These are phyloP conservation scores for Amphicarpaea edgeworthii DNA, from an alignment of 306 rosid genomes.

Conservation along the genomic window DNA sequence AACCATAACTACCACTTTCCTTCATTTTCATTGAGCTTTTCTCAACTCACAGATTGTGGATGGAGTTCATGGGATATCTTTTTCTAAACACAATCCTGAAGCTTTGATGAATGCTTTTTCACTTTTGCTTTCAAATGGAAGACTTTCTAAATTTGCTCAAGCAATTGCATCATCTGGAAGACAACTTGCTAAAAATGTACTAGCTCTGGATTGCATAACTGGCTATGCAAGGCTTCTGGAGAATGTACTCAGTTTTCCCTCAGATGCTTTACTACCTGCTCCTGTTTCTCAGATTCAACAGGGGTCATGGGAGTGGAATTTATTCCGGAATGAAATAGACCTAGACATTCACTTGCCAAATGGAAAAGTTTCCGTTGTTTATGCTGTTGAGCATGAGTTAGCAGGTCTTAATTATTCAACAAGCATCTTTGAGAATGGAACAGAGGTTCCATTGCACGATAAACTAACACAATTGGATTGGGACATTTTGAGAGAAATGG, in stretches of 20 bases:
- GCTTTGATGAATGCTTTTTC: conserved; percentile 85
- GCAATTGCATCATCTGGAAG: conserved; percentile 88
- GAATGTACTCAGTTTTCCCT: conserved; percentile 85
- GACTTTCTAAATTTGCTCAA: conserved; percentile 82
- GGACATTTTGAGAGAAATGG: conserved; percentile 75
- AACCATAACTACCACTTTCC: conserved; percentile 13
- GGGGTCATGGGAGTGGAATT: conserved; percentile 85
- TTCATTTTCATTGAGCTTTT: conserved; percentile 42
- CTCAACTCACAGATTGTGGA: conserved; percentile 64
- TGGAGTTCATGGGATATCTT: conserved; percentile 81
- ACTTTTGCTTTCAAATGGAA: conserved; percentile 79
- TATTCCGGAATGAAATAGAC: conserved; percentile 62
- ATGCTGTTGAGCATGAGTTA: conserved; percentile 74
- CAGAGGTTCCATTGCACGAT: conserved; percentile 56
- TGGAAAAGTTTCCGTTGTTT: conserved; percentile 56
- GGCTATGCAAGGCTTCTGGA: conserved; percentile 91
- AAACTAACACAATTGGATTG: conserved; percentile 71
- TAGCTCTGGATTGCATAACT: conserved; percentile 82
- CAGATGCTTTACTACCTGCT: conserved; percentile 75
- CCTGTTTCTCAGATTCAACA: conserved; percentile 78
- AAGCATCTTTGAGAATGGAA: conserved; percentile 56
- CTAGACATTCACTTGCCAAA: conserved; percentile 41
- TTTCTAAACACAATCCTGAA: conserved; percentile 77
- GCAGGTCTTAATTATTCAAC: conserved; percentile 53
- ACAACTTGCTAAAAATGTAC: conserved; percentile 73